phyloP scores from a whole-genome alignment of 2,329 filamentous ascomycete genomes.

The Apiospora pterosperma region DNA sequence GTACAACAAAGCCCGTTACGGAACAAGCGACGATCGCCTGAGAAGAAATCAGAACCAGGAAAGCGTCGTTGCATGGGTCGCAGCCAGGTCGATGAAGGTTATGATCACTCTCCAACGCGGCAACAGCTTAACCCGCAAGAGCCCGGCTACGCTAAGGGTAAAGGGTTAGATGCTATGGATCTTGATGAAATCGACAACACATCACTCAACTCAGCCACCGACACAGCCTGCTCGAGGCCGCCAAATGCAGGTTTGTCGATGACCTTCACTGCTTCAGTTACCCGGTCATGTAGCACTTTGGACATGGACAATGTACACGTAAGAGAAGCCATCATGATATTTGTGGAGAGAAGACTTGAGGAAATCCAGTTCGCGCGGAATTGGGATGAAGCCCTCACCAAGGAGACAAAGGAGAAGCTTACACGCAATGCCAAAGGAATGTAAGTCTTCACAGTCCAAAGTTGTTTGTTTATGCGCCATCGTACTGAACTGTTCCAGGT shows the following conservation, averaged over 20 bases:
- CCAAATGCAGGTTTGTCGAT: too few species aligned
- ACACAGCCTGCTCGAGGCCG: too few species aligned
- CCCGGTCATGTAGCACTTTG: too few species aligned
- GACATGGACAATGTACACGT: slow-evolving; percentile 24
- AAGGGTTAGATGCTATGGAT: neutral
- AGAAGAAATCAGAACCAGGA: neutral
- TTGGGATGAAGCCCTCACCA: slow-evolving; percentile 9
- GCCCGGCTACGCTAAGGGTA: neutral
- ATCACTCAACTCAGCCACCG: too few species aligned
- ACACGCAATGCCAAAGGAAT: slow-evolving; percentile 18
- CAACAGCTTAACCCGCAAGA: neutral
- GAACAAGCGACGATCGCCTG: neutral
- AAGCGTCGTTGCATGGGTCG: neutral
- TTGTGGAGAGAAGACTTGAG: slow-evolving; percentile 14
- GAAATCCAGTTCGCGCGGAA: neutral
- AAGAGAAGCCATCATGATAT: slow-evolving; percentile 21
- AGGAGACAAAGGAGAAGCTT: slow-evolving; percentile 12
- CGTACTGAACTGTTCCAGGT: slow-evolving; percentile 12
- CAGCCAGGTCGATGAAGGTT: neutral
- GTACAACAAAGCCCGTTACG: neutral
- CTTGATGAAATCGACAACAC: neutral
- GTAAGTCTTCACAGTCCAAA: neutral
- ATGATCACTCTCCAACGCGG: neutral
- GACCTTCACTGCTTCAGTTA: too few species aligned
- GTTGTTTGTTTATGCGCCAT: too few species aligned